phyloP scores from a whole-genome alignment of 345 rosid genomes.

The Crucihimalaya himalaica region DNA sequence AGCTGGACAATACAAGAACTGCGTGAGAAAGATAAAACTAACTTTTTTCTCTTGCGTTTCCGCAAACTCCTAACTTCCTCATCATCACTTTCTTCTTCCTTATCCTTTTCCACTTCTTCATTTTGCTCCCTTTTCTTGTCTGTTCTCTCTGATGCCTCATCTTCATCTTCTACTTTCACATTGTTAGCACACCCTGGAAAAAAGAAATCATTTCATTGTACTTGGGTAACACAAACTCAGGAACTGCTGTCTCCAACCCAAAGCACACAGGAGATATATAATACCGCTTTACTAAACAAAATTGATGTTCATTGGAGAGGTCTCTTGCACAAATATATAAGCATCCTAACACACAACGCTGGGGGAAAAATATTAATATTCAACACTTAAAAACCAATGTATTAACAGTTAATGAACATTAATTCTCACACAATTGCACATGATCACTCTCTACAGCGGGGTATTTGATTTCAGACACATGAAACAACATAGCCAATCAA shows the following conservation, averaged over 20 bases:
- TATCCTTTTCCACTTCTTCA: constrained; percentile 42
- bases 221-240: constrained; percentile 16
- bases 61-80: constrained; percentile 33
- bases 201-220: not conserved
- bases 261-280: not conserved
- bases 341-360: not conserved
- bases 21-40: constrained; percentile 29
- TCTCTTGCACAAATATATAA: constrained; percentile 15
- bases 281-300: not conserved
- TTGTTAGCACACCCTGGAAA: constrained; percentile 28
- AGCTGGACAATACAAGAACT: not conserved
- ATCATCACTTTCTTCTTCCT: constrained; percentile 37
- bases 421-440: not conserved
- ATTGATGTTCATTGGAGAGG: constrained; percentile 2
- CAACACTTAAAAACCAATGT: not conserved
- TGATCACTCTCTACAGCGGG: constrained; percentile 6
- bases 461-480: not conserved
- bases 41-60: constrained; percentile 55
- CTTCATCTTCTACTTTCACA: constrained; percentile 33
- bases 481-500: not conserved
- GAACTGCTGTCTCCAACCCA: constrained; percentile 7
- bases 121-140: constrained; percentile 35
- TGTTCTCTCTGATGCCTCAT: constrained; percentile 35
- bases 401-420: not conserved
- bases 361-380: not conserved